Evolutionary conservation across 169 alveolate species (phyloP).

Genomic region (Plasmodium sp.): DNA sequence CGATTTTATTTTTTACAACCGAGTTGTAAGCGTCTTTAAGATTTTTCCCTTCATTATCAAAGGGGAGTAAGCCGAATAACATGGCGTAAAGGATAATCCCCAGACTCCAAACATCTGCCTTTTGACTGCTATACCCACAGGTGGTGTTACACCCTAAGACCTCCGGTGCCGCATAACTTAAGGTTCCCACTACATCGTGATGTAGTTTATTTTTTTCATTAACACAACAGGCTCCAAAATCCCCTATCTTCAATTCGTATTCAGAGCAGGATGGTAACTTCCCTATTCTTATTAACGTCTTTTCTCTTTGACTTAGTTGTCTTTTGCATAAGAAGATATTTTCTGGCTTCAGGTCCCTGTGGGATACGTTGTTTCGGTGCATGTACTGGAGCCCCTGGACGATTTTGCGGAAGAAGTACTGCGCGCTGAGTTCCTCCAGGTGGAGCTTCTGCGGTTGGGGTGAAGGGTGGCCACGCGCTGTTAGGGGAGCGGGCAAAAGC

Average conservation of each 20-base stretch:
- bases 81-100: conserved; percentile 98
- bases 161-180: conserved; percentile 89
- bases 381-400: conserved; percentile 85
- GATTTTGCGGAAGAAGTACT: conserved; percentile 84
- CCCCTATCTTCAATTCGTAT: conserved; percentile 93
- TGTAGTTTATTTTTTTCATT: conserved; percentile 64
- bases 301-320: conserved; percentile 45
- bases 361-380: conserved; percentile 87
- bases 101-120: conserved; percentile 97
- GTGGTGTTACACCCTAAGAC: conserved; percentile 83
- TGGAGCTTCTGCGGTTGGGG: conserved; percentile 25
- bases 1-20: conserved; percentile 72
- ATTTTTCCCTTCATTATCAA: conserved; percentile 90
- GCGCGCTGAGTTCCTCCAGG: conserved; percentile 83
- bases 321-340: conserved; percentile 90
- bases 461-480: not conserved
- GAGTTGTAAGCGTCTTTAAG: conserved; percentile 77
- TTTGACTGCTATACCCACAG: conserved; percentile 92
- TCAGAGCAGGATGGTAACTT: conserved; percentile 87
- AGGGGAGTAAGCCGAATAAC: conserved; percentile 97
- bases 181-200: conserved; percentile 85
- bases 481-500: not conserved
- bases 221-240: conserved; percentile 92
- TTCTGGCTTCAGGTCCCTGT: conserved; percentile 95
- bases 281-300: conserved; percentile 75